Evolutionary conservation across 495 filamentous ascomycete species (phyloP).

Genomic region (Articulospora tetracladia): DNA sequence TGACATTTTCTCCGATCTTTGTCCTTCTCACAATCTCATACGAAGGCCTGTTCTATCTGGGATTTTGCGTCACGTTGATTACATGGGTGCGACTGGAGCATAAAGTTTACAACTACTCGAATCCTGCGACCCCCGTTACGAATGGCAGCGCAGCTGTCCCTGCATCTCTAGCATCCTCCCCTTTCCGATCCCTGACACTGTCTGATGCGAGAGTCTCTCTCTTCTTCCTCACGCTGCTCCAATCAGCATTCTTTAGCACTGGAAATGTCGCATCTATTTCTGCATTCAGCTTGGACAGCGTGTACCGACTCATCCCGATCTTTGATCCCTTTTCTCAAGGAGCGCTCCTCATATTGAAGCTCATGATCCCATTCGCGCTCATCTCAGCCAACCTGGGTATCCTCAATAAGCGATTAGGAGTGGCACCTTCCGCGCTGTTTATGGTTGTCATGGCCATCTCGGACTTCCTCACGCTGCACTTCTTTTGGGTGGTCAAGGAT

Average conservation of each 20-base stretch:
- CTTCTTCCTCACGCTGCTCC: slow-evolving; percentile 92
- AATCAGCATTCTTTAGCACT: slow-evolving; percentile 95
- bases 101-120: slow-evolving; percentile 57
- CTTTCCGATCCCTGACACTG: slow-evolving; percentile 52
- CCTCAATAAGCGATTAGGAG: slow-evolving; percentile 78
- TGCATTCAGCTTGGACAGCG: slow-evolving; percentile 89
- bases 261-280: slow-evolving; percentile 95
- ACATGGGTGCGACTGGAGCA: slow-evolving; percentile 92
- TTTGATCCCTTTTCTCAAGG: slow-evolving; percentile 94
- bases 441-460: slow-evolving; percentile 92
- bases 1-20: slow-evolving; percentile 90
- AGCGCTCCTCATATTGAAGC: slow-evolving; percentile 80
- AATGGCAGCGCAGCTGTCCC: slow-evolving; percentile 23
- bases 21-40: slow-evolving; percentile 97
- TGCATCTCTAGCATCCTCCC: slow-evolving; percentile 19
- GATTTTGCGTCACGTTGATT: slow-evolving; percentile 77
- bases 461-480: slow-evolving; percentile 91
- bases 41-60: slow-evolving; percentile 94
- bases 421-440: slow-evolving; percentile 82
- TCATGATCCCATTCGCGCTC: slow-evolving; percentile 90
- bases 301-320: slow-evolving; percentile 85
- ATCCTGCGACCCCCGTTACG: slow-evolving; percentile 11
- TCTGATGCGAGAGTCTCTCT: slow-evolving; percentile 81
- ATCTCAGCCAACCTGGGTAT: slow-evolving; percentile 93
- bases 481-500: slow-evolving; percentile 96